Conservation (phyloP, 768 basidiomycete species). For the Lactarius indigo region DNA sequence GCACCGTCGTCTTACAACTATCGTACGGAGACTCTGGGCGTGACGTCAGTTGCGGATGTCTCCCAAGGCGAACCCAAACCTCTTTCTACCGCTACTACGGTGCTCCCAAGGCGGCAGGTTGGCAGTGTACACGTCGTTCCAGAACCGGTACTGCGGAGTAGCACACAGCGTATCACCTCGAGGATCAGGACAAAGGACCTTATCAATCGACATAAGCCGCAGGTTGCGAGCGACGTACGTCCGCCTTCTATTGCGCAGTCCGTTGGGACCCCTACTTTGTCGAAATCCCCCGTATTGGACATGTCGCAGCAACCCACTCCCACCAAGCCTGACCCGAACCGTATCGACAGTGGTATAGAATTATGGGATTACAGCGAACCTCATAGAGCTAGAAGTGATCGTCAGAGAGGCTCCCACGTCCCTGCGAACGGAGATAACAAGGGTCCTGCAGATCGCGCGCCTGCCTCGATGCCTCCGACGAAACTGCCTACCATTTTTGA, state of each 20-base stretch:
- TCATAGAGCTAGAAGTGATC: neutral
- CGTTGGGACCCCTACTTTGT: neutral
- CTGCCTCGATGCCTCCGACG: neutral
- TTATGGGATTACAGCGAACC: slow-evolving; percentile 13
- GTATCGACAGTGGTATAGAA: slow-evolving; percentile 19
- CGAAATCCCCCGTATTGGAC: neutral
- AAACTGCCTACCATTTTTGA: neutral
- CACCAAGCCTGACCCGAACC: slow-evolving; percentile 1
- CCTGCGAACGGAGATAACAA: slow-evolving; percentile 1
- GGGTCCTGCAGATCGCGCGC: neutral
- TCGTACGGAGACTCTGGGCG: neutral
- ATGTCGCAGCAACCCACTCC: neutral
- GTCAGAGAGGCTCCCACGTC: neutral
- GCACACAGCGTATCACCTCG: slow-evolving; percentile 5
- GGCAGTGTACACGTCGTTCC: neutral
- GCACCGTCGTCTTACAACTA: neutral
- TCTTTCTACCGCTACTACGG: neutral
- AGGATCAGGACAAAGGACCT: slow-evolving; percentile 21
- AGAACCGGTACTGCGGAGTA: neutral
- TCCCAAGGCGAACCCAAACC: neutral
- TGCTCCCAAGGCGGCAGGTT: neutral
- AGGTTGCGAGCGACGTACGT: neutral
- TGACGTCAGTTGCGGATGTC: neutral
- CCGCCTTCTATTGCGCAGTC: neutral
- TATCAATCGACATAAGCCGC: slow-evolving; percentile 19